A percentile compares a stretch with the other conserved stretches of the same genome.
Conservation (phyloP, 768 basidiomycete species). For the Infundibulicybe gibba region DNA sequence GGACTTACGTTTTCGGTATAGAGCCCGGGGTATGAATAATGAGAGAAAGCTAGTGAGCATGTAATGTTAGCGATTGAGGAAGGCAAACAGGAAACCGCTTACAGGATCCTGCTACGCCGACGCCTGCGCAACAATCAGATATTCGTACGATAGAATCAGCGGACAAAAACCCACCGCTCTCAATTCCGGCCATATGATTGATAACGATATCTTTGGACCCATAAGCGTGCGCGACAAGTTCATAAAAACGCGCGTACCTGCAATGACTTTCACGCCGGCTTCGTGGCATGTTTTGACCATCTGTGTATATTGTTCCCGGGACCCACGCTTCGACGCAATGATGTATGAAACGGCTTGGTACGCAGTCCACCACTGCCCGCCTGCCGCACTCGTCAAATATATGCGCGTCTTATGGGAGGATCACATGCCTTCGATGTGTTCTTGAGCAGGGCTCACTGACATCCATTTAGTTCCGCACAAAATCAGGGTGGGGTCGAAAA, state of each 20-base stretch:
- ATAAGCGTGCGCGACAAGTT: not conserved
- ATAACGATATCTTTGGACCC: not conserved
- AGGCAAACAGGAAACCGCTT: too few species aligned
- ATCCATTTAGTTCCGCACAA: not conserved
- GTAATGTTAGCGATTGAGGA: too few species aligned
- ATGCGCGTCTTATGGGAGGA: too few species aligned
- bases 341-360: constrained; percentile 47
- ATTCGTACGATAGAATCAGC: too few species aligned
- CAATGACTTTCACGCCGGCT: constrained; percentile 29
- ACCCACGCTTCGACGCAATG: constrained; percentile 38
- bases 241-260: constrained; percentile 24
- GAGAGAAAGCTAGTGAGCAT: not conserved
- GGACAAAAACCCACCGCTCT: not conserved
- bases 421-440: constrained; percentile 1
- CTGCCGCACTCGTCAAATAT: too few species aligned
- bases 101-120: not conserved
- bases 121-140: too few species aligned
- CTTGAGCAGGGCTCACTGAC: not conserved
- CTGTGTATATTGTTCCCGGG: constrained; percentile 30
- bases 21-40: not conserved
- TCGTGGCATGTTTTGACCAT: constrained; percentile 25
- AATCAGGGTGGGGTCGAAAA: constrained; percentile 10
- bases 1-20: not conserved
- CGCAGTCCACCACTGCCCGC: constrained; percentile 44
- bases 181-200: not conserved